A percentile compares a stretch with the other conserved stretches of the same genome.
These are phyloP conservation scores for Pseudocercospora cruenta DNA, from an alignment of 2,329 filamentous ascomycete species.

Conservation along the genomic window DNA sequence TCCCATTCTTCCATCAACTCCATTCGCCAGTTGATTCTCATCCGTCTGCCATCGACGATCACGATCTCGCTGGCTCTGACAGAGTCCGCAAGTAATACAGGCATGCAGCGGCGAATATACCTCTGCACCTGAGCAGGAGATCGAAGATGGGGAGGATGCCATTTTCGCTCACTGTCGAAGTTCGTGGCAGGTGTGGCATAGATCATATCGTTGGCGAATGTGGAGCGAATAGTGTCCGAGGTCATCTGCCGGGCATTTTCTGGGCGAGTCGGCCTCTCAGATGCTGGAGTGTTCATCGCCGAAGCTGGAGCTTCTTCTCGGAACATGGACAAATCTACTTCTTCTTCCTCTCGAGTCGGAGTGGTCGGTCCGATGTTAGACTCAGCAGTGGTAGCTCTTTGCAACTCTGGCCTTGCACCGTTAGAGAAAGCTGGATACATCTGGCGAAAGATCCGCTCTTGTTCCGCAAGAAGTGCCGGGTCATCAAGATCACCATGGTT, in stretches of 20 bases:
- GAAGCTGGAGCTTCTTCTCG: constrained; percentile 35
- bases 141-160: constrained; percentile 40
- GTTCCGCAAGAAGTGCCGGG: constrained; percentile 50
- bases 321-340: constrained; percentile 40
- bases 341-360: constrained; percentile 39
- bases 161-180: constrained; percentile 39
- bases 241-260: constrained; percentile 32
- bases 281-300: constrained; percentile 4
- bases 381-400: constrained; percentile 18
- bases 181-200: constrained; percentile 36
- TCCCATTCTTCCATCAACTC: constrained; percentile 48
- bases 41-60: constrained; percentile 45
- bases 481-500: constrained; percentile 39
- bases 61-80: constrained; percentile 52
- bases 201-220: constrained; percentile 38
- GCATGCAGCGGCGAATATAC: constrained; percentile 53
- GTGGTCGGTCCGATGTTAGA: constrained; percentile 19
- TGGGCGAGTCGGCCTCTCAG: constrained; percentile 25
- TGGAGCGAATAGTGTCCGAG: constrained; percentile 30
- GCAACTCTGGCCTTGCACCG: constrained; percentile 8
- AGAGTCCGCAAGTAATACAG: constrained; percentile 48
- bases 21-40: constrained; percentile 50
- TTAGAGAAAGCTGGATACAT: constrained; percentile 50
- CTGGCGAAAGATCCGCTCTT: constrained; percentile 52
- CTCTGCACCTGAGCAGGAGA: constrained; percentile 45